Base-by-base conservation (phyloP, 1,284 basidiomycete species). In the Ustilago nuda region DNA sequence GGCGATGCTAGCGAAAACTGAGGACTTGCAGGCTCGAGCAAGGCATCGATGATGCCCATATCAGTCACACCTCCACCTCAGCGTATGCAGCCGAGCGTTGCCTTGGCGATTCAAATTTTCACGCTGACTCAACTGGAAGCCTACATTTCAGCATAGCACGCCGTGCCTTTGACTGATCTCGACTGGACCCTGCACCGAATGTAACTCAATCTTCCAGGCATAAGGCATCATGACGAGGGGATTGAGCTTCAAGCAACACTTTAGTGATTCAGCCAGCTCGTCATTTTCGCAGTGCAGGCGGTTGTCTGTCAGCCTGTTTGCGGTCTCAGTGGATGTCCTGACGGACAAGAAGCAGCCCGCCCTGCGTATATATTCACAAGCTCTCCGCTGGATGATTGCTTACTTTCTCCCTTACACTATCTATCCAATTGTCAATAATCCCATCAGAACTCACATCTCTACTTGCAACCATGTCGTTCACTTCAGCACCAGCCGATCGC, bases 21-120 rank as follows among this genome's bases (percentile, higher is more conserved):
- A 19, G 39, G 17, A 17, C 13, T 17, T 15, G 17, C 13, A 41
- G 13, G 13, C 9, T 13, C 11, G 13, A 41, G 17, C 43, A 19
- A 45, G 13, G 23, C 48, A 50, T 7, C 19, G 57, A 63, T 58
- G 60, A 63, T 69, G 61, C 66, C 36, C 23, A 51, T 59, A 53
- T 53, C 61, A 59, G 61, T 69, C 66, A 69, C 55, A 53, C 66
- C 66, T 69, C 66, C 66, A 69, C 61, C 57, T 63, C 43, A n/a
- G 15, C 53, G 9, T 12, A 12, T 37, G 32, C 52, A 56, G 32
- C 43, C 41, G 56, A 39, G 32, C 30, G 19, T 37, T 11, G 13
- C 51, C 23, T 33, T 41, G 30, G 43, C 17, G 23, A 27, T 27
- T 27, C 3, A 54, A 48, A 36, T 53, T 32, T 30, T 32, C 50